phyloP scores from a whole-genome alignment of 352 stramenopile genomes.

The Globisporangium paddicum region DNA sequence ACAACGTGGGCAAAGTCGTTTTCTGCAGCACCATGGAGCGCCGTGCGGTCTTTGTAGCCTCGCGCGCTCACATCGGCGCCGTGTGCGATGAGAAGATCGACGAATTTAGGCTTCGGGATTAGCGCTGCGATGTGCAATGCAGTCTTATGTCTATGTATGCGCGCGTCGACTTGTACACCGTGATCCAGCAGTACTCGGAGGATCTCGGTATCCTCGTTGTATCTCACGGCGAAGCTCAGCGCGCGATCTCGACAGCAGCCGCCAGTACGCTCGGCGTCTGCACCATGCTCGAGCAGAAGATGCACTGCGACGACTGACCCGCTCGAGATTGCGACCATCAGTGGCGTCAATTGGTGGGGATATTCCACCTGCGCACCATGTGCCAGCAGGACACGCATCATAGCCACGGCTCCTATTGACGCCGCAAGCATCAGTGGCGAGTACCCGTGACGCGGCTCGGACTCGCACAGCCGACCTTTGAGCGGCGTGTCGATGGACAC shows the following conservation, averaged over 20 bases:
- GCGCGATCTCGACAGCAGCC: neutral
- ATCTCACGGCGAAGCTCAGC: neutral
- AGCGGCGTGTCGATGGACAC: neutral
- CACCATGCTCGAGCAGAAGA: constrained; percentile 1
- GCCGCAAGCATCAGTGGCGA: neutral
- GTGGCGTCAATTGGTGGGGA: neutral
- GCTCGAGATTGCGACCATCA: neutral
- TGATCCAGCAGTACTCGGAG: neutral
- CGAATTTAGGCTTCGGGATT: neutral
- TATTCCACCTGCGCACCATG: neutral
- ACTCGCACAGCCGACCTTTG: too few relatives aligned
- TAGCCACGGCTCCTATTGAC: neutral
- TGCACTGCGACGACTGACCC: neutral
- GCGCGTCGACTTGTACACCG: neutral
- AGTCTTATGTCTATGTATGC: neutral
- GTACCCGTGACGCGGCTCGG: neutral
- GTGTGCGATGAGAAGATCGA: neutral
- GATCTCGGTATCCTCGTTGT: neutral
- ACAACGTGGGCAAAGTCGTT: neutral
- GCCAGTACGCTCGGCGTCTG: neutral
- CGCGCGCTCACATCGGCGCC: constrained; percentile 1
- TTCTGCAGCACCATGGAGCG: neutral
- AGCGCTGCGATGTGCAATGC: neutral
- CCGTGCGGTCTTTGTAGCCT: neutral
- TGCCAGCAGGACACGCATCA: neutral